Conservation (phyloP, 2,329 filamentous ascomycete species). For the Penicillium sp. region DNA sequence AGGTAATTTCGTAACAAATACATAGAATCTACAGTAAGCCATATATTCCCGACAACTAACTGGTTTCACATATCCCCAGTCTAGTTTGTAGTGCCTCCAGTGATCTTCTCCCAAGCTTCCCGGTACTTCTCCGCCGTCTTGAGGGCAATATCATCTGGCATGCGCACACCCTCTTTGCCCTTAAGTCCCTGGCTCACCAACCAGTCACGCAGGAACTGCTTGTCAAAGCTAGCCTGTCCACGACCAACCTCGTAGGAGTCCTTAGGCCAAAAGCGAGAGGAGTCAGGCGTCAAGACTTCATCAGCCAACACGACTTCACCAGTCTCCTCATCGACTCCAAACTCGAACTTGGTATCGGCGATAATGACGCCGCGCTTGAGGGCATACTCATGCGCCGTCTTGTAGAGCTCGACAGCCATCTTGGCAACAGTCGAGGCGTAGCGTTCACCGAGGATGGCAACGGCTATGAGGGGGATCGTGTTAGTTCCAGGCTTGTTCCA, state of each 20-base stretch:
- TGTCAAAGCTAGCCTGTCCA: slow-evolving; percentile 82
- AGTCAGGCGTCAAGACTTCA: slow-evolving; percentile 81
- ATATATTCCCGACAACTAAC: neutral
- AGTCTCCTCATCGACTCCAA: slow-evolving; percentile 62
- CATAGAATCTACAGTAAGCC: neutral
- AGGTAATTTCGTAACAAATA: slow-evolving; percentile 9
- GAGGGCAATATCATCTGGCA: slow-evolving; percentile 67
- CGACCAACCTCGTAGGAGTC: slow-evolving; percentile 68
- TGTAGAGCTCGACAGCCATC: slow-evolving; percentile 63
- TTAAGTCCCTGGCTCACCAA: slow-evolving; percentile 68
- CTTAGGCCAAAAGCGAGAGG: slow-evolving; percentile 80
- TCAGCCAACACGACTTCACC: slow-evolving; percentile 72
- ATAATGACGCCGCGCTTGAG: slow-evolving; percentile 67
- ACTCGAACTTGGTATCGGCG: slow-evolving; percentile 75
- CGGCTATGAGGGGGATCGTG: slow-evolving; percentile 36
- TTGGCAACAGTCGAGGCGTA: slow-evolving; percentile 64
- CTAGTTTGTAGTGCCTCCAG: slow-evolving; percentile 49
- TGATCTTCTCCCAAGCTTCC: slow-evolving; percentile 70
- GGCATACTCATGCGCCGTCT: slow-evolving; percentile 44
- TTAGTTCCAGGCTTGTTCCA: slow-evolving; percentile 6
- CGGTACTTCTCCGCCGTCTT: slow-evolving; percentile 69
- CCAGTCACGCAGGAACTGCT: slow-evolving; percentile 82
- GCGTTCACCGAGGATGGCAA: slow-evolving; percentile 60
- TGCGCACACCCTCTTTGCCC: slow-evolving; percentile 66
- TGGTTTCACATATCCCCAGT: neutral